Evolutionary conservation across 768 basidiomycete species (phyloP).

Genomic region (Kwoniella mangroviensis): DNA sequence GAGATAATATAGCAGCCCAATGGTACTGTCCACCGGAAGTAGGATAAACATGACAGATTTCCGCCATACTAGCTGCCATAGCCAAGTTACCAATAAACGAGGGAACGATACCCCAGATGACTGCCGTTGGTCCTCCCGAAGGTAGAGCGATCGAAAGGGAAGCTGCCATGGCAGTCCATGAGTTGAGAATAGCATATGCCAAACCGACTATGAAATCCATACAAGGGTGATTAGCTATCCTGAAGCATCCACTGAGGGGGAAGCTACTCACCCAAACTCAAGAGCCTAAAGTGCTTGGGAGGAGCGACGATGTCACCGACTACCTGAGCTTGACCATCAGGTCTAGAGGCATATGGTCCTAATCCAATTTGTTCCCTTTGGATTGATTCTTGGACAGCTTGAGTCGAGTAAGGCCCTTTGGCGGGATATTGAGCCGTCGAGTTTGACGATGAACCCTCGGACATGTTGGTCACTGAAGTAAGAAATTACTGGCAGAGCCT

Average conservation of each 20-base stretch:
- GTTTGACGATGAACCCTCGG: slow-evolving; percentile 13
- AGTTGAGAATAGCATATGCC: slow-evolving; percentile 48
- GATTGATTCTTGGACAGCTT: slow-evolving; percentile 26
- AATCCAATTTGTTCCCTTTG: slow-evolving; percentile 27
- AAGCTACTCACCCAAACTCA: slow-evolving; percentile 30
- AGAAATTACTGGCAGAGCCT: not conserved
- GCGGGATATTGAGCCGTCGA: slow-evolving; percentile 8
- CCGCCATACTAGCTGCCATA: slow-evolving; percentile 48
- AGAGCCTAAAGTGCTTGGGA: slow-evolving; percentile 26
- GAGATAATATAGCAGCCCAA: slow-evolving; percentile 44
- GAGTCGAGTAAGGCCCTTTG: slow-evolving; percentile 27
- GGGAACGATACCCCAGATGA: slow-evolving; percentile 48
- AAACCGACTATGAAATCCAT: slow-evolving; percentile 32
- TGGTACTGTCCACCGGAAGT: slow-evolving; percentile 50
- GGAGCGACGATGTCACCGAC: slow-evolving; percentile 1
- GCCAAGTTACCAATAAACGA: slow-evolving; percentile 44
- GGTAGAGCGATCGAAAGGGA: slow-evolving; percentile 44
- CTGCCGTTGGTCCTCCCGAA: slow-evolving; percentile 46
- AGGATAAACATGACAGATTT: slow-evolving; percentile 41
- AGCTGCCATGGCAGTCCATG: slow-evolving; percentile 50
- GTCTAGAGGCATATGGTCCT: slow-evolving; percentile 20
- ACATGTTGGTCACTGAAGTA: slow-evolving; percentile 7
- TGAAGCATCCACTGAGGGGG: too few species aligned
- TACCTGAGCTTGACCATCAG: slow-evolving; percentile 4
- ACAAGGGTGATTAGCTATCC: too few species aligned